A percentile compares a stretch with the other conserved stretches of the same genome.
phyloP scores from a whole-genome alignment of 2,329 filamentous ascomycete species.

The Chaetomiaceae sp. region DNA sequence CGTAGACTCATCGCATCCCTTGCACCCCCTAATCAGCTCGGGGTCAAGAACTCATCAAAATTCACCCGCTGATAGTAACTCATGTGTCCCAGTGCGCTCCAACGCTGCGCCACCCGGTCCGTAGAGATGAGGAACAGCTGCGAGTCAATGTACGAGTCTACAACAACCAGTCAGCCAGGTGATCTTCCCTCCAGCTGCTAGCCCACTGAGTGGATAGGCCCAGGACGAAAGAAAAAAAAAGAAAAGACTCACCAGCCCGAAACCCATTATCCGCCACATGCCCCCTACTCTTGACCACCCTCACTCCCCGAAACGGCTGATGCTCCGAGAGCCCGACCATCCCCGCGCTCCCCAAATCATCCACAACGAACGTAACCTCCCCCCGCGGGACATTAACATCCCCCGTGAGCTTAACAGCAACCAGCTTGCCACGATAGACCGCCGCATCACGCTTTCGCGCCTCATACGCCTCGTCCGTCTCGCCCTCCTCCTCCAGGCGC shows the following conservation, averaged over 20 bases:
- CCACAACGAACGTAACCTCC: slow-evolving; percentile 73
- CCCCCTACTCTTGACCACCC: slow-evolving; percentile 68
- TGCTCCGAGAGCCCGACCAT: slow-evolving; percentile 61
- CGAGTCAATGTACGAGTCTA: slow-evolving; percentile 69
- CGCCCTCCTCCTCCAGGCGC: slow-evolving; percentile 31
- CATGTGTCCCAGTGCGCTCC: slow-evolving; percentile 60
- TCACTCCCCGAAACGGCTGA: slow-evolving; percentile 64
- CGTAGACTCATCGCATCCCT: no score
- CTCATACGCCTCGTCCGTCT: slow-evolving; percentile 18
- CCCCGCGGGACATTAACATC: slow-evolving; percentile 87
- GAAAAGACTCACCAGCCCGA: slow-evolving; percentile 54
- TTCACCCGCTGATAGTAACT: slow-evolving; percentile 58
- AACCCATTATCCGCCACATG: slow-evolving; percentile 76
- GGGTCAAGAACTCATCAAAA: slow-evolving; percentile 44
- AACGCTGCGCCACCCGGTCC: slow-evolving; percentile 76
- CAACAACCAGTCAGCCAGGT: slow-evolving; percentile 2
- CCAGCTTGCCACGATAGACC: slow-evolving; percentile 57
- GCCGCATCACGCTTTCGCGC: slow-evolving; percentile 35
- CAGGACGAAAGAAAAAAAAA: not conserved
- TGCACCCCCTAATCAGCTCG: not conserved
- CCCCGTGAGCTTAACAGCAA: slow-evolving; percentile 87
- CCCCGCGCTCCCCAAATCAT: slow-evolving; percentile 67
- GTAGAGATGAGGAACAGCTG: slow-evolving; percentile 74
- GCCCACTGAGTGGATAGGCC: no score
- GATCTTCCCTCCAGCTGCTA: no score